Evolutionary conservation across 2,329 filamentous ascomycete species (phyloP).

Genomic region (Pseudopithomyces chartarum): DNA sequence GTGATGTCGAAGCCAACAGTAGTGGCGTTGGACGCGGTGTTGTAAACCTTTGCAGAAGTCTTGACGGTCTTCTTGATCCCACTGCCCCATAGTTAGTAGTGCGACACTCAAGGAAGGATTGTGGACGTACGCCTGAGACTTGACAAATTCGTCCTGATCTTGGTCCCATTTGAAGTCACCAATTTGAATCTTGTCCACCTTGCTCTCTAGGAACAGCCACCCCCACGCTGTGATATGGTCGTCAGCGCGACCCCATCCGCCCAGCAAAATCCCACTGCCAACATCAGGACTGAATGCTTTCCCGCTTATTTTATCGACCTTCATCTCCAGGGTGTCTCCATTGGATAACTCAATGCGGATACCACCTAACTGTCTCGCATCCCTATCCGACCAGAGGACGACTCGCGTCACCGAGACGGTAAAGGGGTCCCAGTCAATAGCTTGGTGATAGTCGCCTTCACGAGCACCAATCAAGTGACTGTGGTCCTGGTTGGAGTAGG

Average conservation of each 20-base stretch:
- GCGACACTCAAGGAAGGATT: neutral
- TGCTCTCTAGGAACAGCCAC: slow-evolving; percentile 9
- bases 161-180: slow-evolving; percentile 8
- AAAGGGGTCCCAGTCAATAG: slow-evolving; percentile 7
- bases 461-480: slow-evolving; percentile 1
- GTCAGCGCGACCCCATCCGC: slow-evolving; percentile 7
- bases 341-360: slow-evolving; percentile 3
- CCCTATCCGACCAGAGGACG: slow-evolving; percentile 4
- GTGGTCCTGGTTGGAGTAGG: slow-evolving; percentile 4
- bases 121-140: slow-evolving; percentile 1
- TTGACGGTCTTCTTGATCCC: neutral
- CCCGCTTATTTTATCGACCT: neutral
- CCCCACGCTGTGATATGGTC: slow-evolving; percentile 9
- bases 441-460: neutral
- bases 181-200: slow-evolving; percentile 6
- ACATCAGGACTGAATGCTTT: neutral
- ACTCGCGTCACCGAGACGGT: neutral
- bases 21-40: neutral
- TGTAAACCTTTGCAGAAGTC: neutral
- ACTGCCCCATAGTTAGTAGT: neutral
- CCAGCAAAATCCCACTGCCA: slow-evolving; percentile 5
- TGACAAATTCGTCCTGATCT: slow-evolving; percentile 2
- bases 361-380: slow-evolving; percentile 5
- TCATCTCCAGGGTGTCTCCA: slow-evolving; percentile 3
- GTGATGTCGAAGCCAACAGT: neutral